phyloP scores from a whole-genome alignment of 2,329 filamentous ascomycete species.

The Pestalotiopsis sp. region DNA sequence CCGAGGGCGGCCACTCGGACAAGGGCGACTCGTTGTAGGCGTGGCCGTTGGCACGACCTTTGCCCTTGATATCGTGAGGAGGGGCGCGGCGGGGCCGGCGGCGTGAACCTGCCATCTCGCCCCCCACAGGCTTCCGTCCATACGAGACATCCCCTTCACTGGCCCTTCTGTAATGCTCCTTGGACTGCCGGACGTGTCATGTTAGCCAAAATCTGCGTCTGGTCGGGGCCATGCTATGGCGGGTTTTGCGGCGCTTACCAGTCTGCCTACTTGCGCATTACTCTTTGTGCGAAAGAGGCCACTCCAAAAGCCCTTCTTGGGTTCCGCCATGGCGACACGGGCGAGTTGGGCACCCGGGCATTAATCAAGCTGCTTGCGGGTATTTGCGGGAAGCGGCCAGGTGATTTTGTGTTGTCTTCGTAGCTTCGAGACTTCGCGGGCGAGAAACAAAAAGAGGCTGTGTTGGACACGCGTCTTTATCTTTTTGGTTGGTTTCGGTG shows the following conservation, averaged over 20 bases:
- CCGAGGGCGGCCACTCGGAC: constrained; percentile 60
- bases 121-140: constrained; percentile 23
- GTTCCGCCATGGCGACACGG: constrained; percentile 5
- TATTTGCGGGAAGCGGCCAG: background rate
- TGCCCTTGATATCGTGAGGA: constrained; percentile 39
- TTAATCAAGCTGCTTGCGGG: background rate
- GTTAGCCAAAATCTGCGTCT: background rate
- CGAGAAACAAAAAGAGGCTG: constrained; percentile 7
- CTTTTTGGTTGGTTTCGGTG: background rate
- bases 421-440: background rate
- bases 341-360: background rate
- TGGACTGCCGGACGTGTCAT: constrained; percentile 26
- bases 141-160: constrained; percentile 36
- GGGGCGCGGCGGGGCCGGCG: constrained; percentile 46
- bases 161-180: constrained; percentile 31
- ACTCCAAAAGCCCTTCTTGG: constrained; percentile 14
- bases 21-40: constrained; percentile 38
- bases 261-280: constrained; percentile 4
- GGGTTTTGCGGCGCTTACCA: background rate
- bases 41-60: constrained; percentile 37
- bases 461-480: constrained; percentile 9
- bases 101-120: constrained; percentile 33
- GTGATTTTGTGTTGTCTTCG: background rate
- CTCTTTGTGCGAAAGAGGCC: constrained; percentile 10
- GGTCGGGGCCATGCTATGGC: background rate